Evolutionary conservation across 768 basidiomycete genomes (phyloP).

Genomic region (Boletus eberwhitei): DNA sequence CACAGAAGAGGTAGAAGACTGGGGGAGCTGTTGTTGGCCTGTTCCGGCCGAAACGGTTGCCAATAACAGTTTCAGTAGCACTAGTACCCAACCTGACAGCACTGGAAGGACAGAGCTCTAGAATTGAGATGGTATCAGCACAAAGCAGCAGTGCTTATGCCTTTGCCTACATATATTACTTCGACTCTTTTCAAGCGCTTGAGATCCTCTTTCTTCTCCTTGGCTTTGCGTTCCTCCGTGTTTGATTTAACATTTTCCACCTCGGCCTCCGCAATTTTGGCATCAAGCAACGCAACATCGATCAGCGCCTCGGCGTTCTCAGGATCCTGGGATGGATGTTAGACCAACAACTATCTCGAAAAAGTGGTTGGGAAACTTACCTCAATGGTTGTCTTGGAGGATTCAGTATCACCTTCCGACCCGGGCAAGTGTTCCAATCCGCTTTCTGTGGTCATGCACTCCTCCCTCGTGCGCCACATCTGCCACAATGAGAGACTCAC

Average conservation of each 20-base stretch:
- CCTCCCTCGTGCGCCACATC: slow-evolving; percentile 94
- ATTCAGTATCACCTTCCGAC: slow-evolving; percentile 53
- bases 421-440: slow-evolving; percentile 82
- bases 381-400: slow-evolving; percentile 44
- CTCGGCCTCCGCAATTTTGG: slow-evolving; percentile 69
- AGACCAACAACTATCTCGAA: background rate
- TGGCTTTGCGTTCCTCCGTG: slow-evolving; percentile 58
- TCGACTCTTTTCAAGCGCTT: slow-evolving; percentile 89
- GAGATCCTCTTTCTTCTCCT: slow-evolving; percentile 72
- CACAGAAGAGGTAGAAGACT: slow-evolving; percentile 62
- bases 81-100: slow-evolving; percentile 87
- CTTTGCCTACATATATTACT: slow-evolving; percentile 78
- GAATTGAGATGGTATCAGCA: slow-evolving; percentile 1
- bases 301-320: slow-evolving; percentile 63
- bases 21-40: slow-evolving; percentile 51
- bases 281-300: slow-evolving; percentile 68
- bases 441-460: slow-evolving; percentile 91
- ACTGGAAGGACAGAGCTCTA: slow-evolving; percentile 83
- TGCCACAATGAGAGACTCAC: slow-evolving; percentile 85
- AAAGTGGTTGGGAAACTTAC: slow-evolving; percentile 25
- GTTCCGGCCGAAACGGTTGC: slow-evolving; percentile 88
- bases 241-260: slow-evolving; percentile 46
- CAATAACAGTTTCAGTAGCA: slow-evolving; percentile 86
- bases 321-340: slow-evolving; percentile 42
- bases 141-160: background rate